Conservation (phyloP, 257 asterid species). For the Solanum appendiculatum region DNA sequence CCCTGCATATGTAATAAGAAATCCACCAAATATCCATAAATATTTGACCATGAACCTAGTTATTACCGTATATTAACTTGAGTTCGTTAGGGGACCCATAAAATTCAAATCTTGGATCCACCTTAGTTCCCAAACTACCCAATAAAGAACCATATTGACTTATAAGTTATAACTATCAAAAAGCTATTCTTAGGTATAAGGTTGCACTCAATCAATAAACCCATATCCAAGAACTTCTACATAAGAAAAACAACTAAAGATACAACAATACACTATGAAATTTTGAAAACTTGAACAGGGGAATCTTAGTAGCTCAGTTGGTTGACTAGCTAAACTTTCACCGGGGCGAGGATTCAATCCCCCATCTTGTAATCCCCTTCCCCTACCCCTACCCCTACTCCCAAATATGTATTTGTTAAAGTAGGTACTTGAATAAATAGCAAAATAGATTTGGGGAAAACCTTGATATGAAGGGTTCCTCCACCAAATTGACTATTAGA, state of each 20-base stretch:
- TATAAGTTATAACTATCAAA: background rate
- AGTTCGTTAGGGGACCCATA: background rate
- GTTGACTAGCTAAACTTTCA: background rate
- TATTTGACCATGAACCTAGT: background rate
- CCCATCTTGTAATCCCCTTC: background rate
- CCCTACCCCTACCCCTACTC: background rate
- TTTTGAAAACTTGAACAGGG: background rate
- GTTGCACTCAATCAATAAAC: background rate
- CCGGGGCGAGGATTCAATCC: background rate
- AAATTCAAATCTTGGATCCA: background rate
- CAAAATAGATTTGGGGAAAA: background rate
- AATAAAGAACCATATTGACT: background rate
- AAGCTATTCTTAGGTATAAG: background rate
- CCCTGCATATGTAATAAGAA: background rate
- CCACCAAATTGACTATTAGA: slow-evolving; percentile 62
- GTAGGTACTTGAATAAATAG: background rate
- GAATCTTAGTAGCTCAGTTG: background rate
- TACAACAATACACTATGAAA: background rate
- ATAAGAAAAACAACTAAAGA: background rate
- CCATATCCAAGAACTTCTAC: background rate
- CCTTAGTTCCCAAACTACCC: background rate
- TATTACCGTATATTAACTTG: background rate
- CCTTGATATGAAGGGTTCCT: slow-evolving; percentile 86
- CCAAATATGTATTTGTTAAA: background rate
- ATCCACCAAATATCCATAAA: background rate